phyloP scores from a whole-genome alignment of 192 early-diverging fungal genomes.

The Spizellomyces punctatus region DNA sequence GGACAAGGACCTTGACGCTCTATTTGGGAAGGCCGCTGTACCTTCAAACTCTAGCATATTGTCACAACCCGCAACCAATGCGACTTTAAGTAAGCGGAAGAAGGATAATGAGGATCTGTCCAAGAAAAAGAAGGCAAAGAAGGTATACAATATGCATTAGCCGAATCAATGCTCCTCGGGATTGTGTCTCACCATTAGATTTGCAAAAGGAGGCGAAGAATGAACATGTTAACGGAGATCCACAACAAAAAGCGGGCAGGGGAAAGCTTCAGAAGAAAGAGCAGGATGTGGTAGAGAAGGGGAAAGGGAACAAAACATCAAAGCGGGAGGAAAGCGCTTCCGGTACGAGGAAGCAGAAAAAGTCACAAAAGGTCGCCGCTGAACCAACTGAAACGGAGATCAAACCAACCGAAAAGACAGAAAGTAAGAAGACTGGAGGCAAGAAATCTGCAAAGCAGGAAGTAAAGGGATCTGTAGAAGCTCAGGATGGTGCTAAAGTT shows the following conservation, averaged over 20 bases:
- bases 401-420: not conserved
- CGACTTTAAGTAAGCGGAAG: not conserved
- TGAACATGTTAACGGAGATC: not conserved
- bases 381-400: conserved; percentile 1
- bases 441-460: not conserved
- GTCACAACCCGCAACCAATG: not conserved
- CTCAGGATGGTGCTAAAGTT: not conserved
- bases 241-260: not conserved
- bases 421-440: not conserved
- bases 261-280: not conserved
- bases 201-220: not conserved
- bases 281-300: not conserved
- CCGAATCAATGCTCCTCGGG: no score
- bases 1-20: conserved; percentile 24
- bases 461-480: not conserved
- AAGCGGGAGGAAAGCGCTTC: not conserved
- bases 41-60: not conserved
- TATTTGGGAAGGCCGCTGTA: conserved; percentile 4
- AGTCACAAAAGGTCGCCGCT: not conserved
- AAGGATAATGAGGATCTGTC: not conserved
- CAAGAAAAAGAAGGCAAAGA: conserved; percentile 9
- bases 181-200: not conserved
- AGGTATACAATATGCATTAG: not conserved
- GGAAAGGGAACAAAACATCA: not conserved
- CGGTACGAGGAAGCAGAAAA: not conserved